Evolutionary conservation across 2,329 filamentous ascomycete genomes (phyloP), one percentile per base, ranked within the genome.

Genomic region (Trichoderma guizhouense): DNA sequence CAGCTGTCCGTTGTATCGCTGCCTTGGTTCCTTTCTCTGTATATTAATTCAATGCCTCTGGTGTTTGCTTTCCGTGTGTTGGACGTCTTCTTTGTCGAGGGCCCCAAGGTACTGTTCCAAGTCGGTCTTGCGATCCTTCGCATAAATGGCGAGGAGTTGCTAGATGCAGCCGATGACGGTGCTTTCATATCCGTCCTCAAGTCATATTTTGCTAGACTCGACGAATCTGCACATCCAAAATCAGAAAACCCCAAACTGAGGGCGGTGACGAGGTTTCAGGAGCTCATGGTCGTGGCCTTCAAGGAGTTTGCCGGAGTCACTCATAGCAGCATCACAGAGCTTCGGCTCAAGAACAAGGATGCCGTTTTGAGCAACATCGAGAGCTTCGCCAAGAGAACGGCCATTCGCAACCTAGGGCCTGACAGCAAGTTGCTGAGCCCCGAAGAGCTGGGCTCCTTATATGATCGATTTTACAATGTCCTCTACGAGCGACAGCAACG

Each of bases 21-120:
- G 57, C 96, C 96, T 3, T 99, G 96, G 96, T 99, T 99, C 80
- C 86, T 99, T 71, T 98, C 95, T 6, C 87, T 99, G 21, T 99
- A 98, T 83, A 97, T 99, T 86, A 99, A 99, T 86, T 98, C 95
- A 2, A 99, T 99, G 96, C 96, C 96, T 5, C 86, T 99, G 18
- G 94, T 98, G 1, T 99, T 98, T 82, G 96, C 96, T 60, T 99
- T 98, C 81, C 89, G 96, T 71, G 96, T 99, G 63, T 83, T 99
- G 74, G 96, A 99, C 78, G 95, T 99, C 64, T 99, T 99, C 85
- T 99, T 99, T 82, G 89, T 99, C 53, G 96, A 99, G 82, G 96
- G 96, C 0, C 95, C 96, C 18, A 98, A 98, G 82, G 96, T 98
- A 1, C 85, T 99, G 11, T 99, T 99, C 82, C 96, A 99, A 81